These are phyloP conservation scores for Theobroma cacao DNA, from an alignment of 345 rosid species.

Conservation along the genomic window DNA sequence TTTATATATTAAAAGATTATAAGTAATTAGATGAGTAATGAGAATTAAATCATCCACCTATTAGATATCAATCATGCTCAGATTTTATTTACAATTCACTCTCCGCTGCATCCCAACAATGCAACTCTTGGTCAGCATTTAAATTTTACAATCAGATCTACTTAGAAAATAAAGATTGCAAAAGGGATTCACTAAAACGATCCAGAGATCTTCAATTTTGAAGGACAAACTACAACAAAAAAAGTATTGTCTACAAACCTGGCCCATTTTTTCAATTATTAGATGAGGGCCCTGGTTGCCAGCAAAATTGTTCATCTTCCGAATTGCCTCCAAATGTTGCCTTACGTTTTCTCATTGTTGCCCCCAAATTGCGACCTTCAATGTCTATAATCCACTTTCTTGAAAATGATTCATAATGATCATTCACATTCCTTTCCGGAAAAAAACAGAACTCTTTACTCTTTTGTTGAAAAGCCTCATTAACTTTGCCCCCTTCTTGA, in stretches of 20 bases:
- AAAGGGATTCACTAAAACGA: slow-evolving; percentile 25
- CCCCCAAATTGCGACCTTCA: slow-evolving; percentile 38
- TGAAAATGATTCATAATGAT: slow-evolving; percentile 31
- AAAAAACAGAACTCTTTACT: slow-evolving; percentile 60
- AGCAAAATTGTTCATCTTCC: slow-evolving; percentile 40
- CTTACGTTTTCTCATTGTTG: slow-evolving; percentile 46
- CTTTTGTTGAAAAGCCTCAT: slow-evolving; percentile 24
- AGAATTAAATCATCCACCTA: background rate
- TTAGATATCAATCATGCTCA: background rate
- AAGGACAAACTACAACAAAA: slow-evolving; percentile 29
- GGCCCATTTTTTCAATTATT: slow-evolving; percentile 35
- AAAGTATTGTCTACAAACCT: slow-evolving; percentile 46
- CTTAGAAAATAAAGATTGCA: slow-evolving; percentile 19
- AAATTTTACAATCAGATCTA: slow-evolving; percentile 23
- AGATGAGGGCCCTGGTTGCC: slow-evolving; percentile 35
- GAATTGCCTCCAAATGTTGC: slow-evolving; percentile 35
- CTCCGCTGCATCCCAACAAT: slow-evolving; percentile 12
- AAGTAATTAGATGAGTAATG: background rate
- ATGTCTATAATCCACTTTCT: slow-evolving; percentile 31
- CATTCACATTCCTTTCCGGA: slow-evolving; percentile 42
- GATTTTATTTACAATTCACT: slow-evolving; percentile 15
- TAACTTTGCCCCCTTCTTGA: slow-evolving; percentile 29
- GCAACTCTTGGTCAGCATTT: slow-evolving; percentile 23
- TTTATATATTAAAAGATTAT: background rate
- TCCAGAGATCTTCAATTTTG: slow-evolving; percentile 25